Evolutionary conservation across 1,284 basidiomycete genomes (phyloP), one percentile per base, ranked within the genome.

Genomic region (Butyriboletus appendiculatus): DNA sequence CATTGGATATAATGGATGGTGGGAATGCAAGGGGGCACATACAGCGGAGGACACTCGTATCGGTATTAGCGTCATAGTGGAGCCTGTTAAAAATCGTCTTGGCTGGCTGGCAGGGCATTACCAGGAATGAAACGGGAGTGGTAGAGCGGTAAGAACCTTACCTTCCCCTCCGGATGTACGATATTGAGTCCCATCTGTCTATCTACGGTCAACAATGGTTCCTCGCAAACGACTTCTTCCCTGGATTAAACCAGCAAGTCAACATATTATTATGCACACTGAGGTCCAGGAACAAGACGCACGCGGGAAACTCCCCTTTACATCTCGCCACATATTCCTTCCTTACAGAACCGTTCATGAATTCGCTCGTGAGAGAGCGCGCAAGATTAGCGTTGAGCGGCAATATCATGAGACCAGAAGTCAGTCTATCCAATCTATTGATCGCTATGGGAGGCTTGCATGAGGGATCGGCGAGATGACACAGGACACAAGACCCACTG

Each of bases 321-420:
- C 90, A 92, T 48, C 94, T 79, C 2, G 96, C 94, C 38, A 98
- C 81, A 65, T 98, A 98, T 67, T 96, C 94, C 73, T 98, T 98
- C 59, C 82, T 81, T 43, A 98, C 86, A 16, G 81, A 82, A 0
- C 92, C 91, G 7, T 83, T 81, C 56, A 84, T 78, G 68, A 99
- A 98, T 72, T 96, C 93, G 14, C 81, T 78, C 1, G 92, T 88
- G 22, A 99, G 76, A 16, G 77, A 71, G 20, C 85, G 80, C 0
- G 95, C 93, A 26, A 90, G 81, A 44, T 84, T 75, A 2, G 86
- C 76, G 14, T 87, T 88, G 14, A 95, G 78, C 0, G 94, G 93
- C 50, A 98, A 80, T 60, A 99, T 92, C 95, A 99, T 96, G 52
- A 98, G 79, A 5, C 97, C 97, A 0, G 94, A 96, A 0, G 97